Conservation (phyloP, 2,329 filamentous ascomycete genomes). For the Exophiala oligosperma region DNA sequence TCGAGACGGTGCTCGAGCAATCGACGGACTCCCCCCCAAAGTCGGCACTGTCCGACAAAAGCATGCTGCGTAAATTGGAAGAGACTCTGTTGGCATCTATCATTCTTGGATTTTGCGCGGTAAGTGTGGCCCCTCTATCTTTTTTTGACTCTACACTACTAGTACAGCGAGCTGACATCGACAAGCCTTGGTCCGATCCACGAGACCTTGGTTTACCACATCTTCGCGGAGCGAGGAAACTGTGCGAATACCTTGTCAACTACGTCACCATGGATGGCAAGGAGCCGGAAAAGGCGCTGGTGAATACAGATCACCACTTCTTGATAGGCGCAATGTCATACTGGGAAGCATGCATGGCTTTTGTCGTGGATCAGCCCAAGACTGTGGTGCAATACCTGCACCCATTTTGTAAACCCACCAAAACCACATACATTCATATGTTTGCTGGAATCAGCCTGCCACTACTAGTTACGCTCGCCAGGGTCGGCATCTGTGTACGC, state of each 20-base stretch:
- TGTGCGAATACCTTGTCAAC: conserved; percentile 18
- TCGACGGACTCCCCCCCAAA: conserved; percentile 11
- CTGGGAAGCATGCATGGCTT: conserved; percentile 20
- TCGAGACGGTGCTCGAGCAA: conserved; percentile 14
- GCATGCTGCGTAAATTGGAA: conserved; percentile 17
- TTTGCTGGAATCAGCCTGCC: conserved; percentile 19
- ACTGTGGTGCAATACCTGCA: conserved; percentile 15
- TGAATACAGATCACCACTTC: conserved; percentile 15
- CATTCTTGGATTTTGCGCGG: conserved; percentile 16
- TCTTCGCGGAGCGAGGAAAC: conserved; percentile 15
- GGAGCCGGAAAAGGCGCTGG: conserved; percentile 13
- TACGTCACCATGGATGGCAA: conserved; percentile 13
- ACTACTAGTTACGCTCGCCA: conserved; percentile 14
- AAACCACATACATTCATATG: conserved; percentile 18
- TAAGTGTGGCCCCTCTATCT: conserved; percentile 4
- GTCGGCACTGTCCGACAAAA: conserved; percentile 9
- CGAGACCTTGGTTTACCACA: conserved; percentile 17
- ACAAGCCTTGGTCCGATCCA: conserved; percentile 18
- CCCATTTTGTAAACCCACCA: conserved; percentile 7
- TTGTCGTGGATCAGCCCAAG: conserved; percentile 18
- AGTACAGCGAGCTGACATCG: conserved; percentile 4
- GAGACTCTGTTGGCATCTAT: conserved; percentile 17
- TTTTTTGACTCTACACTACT: background rate
- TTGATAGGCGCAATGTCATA: conserved; percentile 17
- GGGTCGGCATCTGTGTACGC: conserved; percentile 16